Conservation (phyloP, 257 asterid genomes). For the Solanum ossicruentum region DNA sequence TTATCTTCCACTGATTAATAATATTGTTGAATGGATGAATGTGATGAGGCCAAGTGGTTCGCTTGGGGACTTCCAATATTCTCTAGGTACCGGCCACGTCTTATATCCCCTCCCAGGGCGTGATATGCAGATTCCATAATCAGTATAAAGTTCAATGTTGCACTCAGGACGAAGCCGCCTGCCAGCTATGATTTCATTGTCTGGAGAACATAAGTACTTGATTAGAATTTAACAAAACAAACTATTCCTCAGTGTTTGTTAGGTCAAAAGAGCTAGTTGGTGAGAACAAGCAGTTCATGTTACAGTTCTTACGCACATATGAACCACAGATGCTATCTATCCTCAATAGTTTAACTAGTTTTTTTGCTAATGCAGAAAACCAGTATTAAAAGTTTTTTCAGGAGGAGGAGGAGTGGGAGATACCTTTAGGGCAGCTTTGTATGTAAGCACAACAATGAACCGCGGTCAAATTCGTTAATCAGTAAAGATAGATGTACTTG, state of each 20-base stretch:
- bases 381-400: not conserved
- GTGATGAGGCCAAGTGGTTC: too few relatives aligned
- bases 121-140: conserved; percentile 19
- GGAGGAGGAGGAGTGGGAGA: too few relatives aligned
- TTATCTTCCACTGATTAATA: too few relatives aligned
- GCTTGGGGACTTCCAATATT: too few relatives aligned
- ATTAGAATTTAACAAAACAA: not conserved
- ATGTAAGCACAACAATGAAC: too few relatives aligned
- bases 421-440: too few relatives aligned
- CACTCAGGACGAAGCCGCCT: conserved; percentile 77
- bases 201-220: conserved; percentile 22
- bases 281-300: not conserved
- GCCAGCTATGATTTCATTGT: conserved; percentile 56
- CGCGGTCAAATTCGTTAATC: too few relatives aligned
- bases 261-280: not conserved
- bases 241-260: not conserved
- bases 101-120: too few relatives aligned
- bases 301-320: not conserved
- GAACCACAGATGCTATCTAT: not conserved
- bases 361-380: not conserved
- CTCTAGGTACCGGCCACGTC: too few relatives aligned
- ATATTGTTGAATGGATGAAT: too few relatives aligned
- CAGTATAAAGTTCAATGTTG: conserved; percentile 59
- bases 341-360: not conserved
- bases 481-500: too few relatives aligned